These are phyloP conservation scores for Phytophthora syringae DNA, from an alignment of 352 stramenopile genomes.

Conservation along the genomic window DNA sequence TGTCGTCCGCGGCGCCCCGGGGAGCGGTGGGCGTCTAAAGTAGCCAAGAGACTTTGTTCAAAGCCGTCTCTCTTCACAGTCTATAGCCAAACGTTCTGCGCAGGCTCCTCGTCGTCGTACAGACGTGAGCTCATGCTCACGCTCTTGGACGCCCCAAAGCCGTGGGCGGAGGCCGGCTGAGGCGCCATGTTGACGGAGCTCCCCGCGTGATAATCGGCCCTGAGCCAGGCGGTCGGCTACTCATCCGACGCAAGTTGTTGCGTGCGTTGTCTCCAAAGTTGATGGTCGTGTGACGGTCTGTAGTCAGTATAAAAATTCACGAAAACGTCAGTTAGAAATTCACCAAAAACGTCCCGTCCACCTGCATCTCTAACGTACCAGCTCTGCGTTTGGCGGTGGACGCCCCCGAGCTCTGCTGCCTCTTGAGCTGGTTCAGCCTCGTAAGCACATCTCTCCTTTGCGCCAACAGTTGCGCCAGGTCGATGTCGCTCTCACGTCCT, in stretches of 20 bases:
- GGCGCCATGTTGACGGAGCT: constrained; percentile 65
- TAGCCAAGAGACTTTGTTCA: constrained; percentile 12
- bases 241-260: constrained; percentile 69
- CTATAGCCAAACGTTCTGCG: constrained; percentile 82
- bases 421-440: constrained; percentile 60
- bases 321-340: constrained; percentile 1
- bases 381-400: constrained; percentile 38
- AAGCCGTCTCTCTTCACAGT: constrained; percentile 17
- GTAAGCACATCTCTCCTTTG: constrained; percentile 83
- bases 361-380: constrained; percentile 42
- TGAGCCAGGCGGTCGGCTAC: constrained; percentile 43
- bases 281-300: constrained; percentile 45
- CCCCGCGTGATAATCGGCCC: constrained; percentile 55
- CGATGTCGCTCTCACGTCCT: constrained; percentile 82
- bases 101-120: constrained; percentile 73
- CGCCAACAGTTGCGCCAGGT: constrained; percentile 71
- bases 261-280: constrained; percentile 38
- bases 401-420: constrained; percentile 42
- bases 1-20: constrained; percentile 36
- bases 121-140: constrained; percentile 62
- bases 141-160: constrained; percentile 72
- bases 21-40: constrained; percentile 8
- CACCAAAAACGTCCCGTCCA: not conserved
- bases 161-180: constrained; percentile 43
- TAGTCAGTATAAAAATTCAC: constrained; percentile 7